phyloP scores from a whole-genome alignment of 2,329 filamentous ascomycete genomes.

The Cercospora sp. region DNA sequence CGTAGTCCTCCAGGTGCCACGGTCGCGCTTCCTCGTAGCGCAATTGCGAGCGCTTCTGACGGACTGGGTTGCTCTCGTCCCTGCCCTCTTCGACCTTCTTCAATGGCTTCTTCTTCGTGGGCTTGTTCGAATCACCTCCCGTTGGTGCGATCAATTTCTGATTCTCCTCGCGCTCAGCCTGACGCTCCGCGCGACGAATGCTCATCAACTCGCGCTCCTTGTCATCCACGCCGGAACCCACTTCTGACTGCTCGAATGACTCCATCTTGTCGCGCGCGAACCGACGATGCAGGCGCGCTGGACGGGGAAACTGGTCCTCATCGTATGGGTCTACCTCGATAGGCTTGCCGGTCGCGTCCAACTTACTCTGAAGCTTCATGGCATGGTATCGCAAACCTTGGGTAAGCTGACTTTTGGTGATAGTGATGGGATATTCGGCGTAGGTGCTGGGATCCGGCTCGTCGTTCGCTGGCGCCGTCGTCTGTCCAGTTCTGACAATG shows the following conservation, averaged over 20 bases:
- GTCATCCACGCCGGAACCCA: constrained; percentile 57
- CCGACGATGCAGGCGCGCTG: constrained; percentile 83
- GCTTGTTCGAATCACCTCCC: constrained; percentile 62
- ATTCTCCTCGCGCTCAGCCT: constrained; percentile 82
- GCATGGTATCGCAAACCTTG: constrained; percentile 83
- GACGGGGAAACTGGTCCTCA: constrained; percentile 79
- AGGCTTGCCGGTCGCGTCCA: constrained; percentile 30
- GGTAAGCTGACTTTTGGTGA: constrained; percentile 76
- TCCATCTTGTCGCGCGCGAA: constrained; percentile 69
- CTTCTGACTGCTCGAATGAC: constrained; percentile 34
- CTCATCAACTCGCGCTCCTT: constrained; percentile 61
- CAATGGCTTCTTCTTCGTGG: constrained; percentile 55
- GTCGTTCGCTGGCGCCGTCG: constrained; percentile 24
- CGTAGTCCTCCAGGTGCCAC: constrained; percentile 95
- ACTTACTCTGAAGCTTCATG: constrained; percentile 71
- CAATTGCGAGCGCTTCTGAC: constrained; percentile 64
- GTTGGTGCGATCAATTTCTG: constrained; percentile 91
- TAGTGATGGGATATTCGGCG: constrained; percentile 68
- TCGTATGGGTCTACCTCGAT: constrained; percentile 64
- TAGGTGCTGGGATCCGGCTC: constrained; percentile 27
- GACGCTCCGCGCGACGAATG: constrained; percentile 69
- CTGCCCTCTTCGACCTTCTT: constrained; percentile 86
- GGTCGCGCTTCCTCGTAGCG: constrained; percentile 93
- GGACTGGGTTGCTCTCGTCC: constrained; percentile 71
- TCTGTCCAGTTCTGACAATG: constrained; percentile 10